Conservation (phyloP, 2,329 filamentous ascomycete species). For the Blastomyces gilchristii region DNA sequence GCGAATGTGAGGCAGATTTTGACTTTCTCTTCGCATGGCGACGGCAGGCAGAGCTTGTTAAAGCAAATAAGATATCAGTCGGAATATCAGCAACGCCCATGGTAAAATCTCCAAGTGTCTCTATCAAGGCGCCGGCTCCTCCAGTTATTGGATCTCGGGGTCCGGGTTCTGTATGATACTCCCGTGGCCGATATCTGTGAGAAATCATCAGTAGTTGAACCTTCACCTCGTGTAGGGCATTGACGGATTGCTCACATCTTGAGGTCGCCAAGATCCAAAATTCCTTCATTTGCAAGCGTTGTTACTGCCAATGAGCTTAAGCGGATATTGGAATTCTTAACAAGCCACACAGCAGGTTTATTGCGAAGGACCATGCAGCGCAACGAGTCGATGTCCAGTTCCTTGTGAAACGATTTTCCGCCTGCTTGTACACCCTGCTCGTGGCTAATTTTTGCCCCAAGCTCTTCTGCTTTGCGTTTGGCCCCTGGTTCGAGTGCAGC, state of each 20-base stretch:
- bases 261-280: constrained; percentile 58
- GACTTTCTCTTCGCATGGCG: constrained; percentile 17
- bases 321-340: constrained; percentile 55
- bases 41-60: constrained; percentile 9
- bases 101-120: constrained; percentile 68
- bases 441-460: constrained; percentile 55
- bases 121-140: constrained; percentile 65
- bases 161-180: constrained; percentile 69
- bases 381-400: constrained; percentile 55
- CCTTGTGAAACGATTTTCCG: constrained; percentile 59
- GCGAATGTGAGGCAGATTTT: constrained; percentile 7
- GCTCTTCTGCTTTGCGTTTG: constrained; percentile 43
- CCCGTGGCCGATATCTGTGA: constrained; percentile 43
- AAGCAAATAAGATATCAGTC: constrained; percentile 42
- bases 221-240: background rate
- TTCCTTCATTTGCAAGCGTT: constrained; percentile 53
- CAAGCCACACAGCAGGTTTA: constrained; percentile 62
- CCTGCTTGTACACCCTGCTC: constrained; percentile 56
- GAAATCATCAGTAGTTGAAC: constrained; percentile 11
- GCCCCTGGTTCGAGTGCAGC: constrained; percentile 53
- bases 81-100: constrained; percentile 71
- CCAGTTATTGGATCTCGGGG: constrained; percentile 72
- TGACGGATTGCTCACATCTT: constrained; percentile 51
- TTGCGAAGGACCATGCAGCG: constrained; percentile 60
- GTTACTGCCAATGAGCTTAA: constrained; percentile 65